Evolutionary conservation across 495 filamentous ascomycete genomes (phyloP).

Genomic region (Neurospora sublineolata): DNA sequence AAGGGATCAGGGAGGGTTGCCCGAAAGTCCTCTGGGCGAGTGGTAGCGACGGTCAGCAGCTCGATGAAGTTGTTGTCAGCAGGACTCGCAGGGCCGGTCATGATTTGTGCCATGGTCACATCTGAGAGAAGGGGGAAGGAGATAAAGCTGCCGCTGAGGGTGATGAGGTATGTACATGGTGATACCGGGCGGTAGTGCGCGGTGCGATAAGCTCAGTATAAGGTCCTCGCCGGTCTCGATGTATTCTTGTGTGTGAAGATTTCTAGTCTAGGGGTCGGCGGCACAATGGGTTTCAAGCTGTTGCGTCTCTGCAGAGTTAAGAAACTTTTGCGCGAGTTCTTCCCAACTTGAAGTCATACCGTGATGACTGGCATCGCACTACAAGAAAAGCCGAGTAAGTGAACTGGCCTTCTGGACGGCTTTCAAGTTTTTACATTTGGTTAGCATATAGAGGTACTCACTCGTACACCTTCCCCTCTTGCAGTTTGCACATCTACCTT

Average conservation of each 20-base stretch:
- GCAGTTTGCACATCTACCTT: slow-evolving; percentile 37
- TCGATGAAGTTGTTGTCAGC: background rate
- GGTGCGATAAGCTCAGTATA: too few relatives aligned
- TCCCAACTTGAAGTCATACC: slow-evolving; percentile 43
- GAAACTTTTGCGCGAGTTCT: slow-evolving; percentile 32
- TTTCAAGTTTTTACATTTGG: background rate
- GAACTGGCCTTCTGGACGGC: background rate
- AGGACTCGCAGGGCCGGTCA: background rate
- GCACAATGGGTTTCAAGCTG: slow-evolving; percentile 16
- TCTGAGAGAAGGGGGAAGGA: background rate
- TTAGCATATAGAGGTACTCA: slow-evolving; percentile 25
- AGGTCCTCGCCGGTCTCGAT: too few relatives aligned
- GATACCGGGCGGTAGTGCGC: too few relatives aligned
- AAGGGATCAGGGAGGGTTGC: background rate
- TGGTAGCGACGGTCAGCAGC: background rate
- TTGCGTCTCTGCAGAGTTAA: slow-evolving; percentile 25
- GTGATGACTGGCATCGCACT: slow-evolving; percentile 41
- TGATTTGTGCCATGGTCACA: background rate
- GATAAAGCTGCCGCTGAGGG: background rate
- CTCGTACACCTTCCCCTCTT: slow-evolving; percentile 27
- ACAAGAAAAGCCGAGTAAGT: slow-evolving; percentile 1
- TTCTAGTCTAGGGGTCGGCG: slow-evolving; percentile 5
- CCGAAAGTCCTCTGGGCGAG: background rate
- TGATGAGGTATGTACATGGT: background rate
- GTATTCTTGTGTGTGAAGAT: slow-evolving; percentile 14